phyloP scores from a whole-genome alignment of 768 basidiomycete species.

The Tremella fuciformis region DNA sequence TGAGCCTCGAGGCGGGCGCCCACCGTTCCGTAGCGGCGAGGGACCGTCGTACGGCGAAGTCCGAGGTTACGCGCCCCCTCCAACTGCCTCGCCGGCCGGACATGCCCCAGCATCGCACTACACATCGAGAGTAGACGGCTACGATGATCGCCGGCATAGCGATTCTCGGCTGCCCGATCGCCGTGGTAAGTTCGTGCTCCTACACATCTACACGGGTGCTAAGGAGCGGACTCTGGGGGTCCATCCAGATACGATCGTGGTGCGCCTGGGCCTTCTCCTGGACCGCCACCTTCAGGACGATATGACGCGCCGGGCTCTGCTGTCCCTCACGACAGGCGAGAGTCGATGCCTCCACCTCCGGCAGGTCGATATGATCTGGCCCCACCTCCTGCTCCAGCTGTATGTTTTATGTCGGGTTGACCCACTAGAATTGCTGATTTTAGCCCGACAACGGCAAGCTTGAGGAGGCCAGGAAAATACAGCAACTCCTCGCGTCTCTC shows the following conservation, averaged over 20 bases:
- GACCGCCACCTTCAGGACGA: constrained; percentile 3
- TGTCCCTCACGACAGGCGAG: background rate
- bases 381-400: constrained; percentile 16
- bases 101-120: background rate
- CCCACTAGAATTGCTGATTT: too few relatives aligned
- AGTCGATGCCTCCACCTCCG: constrained; percentile 7
- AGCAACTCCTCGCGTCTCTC: constrained; percentile 24
- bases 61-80: constrained; percentile 7
- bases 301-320: background rate
- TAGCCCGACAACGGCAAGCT: constrained; percentile 67
- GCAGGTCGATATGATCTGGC: constrained; percentile 20
- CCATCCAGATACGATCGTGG: background rate
- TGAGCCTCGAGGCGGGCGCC: background rate
- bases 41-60: constrained; percentile 30
- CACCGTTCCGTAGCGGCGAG: constrained; percentile 18
- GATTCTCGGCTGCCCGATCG: background rate
- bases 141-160: background rate
- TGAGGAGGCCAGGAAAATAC: constrained; percentile 60
- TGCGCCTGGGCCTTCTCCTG: background rate
- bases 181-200: background rate
- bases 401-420: too few relatives aligned
- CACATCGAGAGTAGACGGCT: background rate
- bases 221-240: background rate
- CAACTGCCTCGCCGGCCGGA: constrained; percentile 4
- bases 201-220: too few relatives aligned